phyloP scores from a whole-genome alignment of 202 grass and related monocot species.

The Schoenoplectus triqueter region DNA sequence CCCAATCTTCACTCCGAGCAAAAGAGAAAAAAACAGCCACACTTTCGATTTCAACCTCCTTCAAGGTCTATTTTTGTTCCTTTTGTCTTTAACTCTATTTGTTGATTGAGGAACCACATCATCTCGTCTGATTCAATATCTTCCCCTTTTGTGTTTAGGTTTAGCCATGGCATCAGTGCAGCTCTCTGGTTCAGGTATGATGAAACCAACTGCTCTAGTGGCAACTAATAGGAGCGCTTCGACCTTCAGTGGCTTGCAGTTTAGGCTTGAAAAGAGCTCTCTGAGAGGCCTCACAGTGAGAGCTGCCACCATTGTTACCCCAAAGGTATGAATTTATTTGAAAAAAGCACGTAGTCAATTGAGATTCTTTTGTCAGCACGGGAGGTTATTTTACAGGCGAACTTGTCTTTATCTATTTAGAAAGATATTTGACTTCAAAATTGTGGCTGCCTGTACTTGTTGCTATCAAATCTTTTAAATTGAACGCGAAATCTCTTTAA shows the following conservation, averaged over 20 bases:
- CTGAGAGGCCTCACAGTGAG: conserved; percentile 55
- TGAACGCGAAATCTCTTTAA: background rate
- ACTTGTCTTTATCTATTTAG: too few relatives aligned
- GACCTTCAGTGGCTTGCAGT: conserved; percentile 17
- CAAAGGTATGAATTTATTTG: conserved; percentile 52
- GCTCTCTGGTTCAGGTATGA: conserved; percentile 44
- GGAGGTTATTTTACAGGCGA: background rate
- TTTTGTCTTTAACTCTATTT: too few relatives aligned
- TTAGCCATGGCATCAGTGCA: conserved; percentile 64
- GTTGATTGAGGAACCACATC: too few relatives aligned
- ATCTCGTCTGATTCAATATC: background rate
- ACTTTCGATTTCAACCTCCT: background rate
- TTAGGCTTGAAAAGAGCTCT: conserved; percentile 29
- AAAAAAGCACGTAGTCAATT: background rate
- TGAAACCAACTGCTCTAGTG: conserved; percentile 30
- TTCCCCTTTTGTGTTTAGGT: background rate
- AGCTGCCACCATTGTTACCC: conserved; percentile 70
- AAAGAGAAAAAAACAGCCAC: too few relatives aligned
- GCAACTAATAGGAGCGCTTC: conserved; percentile 44
- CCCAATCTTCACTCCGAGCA: too few relatives aligned
- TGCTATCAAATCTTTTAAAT: background rate
- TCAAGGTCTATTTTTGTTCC: too few relatives aligned
- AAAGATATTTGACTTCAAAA: background rate
- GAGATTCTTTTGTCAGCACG: background rate
- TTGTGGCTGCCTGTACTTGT: background rate